phyloP scores from a whole-genome alignment of 352 stramenopile genomes.

The Globisporangium apiculatum region DNA sequence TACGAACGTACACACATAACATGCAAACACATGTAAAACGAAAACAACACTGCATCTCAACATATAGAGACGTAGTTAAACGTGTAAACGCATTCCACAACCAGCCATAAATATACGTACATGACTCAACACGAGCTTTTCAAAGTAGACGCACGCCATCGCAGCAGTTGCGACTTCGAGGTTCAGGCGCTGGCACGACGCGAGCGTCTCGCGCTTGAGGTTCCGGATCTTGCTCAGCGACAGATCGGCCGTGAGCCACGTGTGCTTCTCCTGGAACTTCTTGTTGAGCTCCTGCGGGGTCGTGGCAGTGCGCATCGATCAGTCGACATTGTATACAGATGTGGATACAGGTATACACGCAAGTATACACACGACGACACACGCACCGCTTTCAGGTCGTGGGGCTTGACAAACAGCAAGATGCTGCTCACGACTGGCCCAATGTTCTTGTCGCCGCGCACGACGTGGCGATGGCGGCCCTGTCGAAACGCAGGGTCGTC shows the following conservation, averaged over 20 bases:
- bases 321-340: neutral
- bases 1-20: too few species aligned
- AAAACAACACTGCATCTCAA: neutral
- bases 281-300: slow-evolving; percentile 88
- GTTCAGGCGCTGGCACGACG: slow-evolving; percentile 65
- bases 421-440: slow-evolving; percentile 92
- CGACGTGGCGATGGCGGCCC: slow-evolving; percentile 72
- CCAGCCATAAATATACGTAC: slow-evolving; percentile 20
- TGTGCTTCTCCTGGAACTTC: slow-evolving; percentile 94
- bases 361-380: neutral
- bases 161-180: slow-evolving; percentile 93
- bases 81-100: too few species aligned
- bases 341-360: neutral
- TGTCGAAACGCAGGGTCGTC: slow-evolving; percentile 82
- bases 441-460: slow-evolving; percentile 83
- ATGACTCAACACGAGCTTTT: slow-evolving; percentile 92
- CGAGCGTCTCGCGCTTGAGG: slow-evolving; percentile 87
- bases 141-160: slow-evolving; percentile 95
- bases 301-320: too few species aligned
- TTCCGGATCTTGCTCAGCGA: slow-evolving; percentile 96
- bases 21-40: too few species aligned
- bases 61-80: neutral
- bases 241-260: slow-evolving; percentile 84
- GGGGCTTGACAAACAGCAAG: slow-evolving; percentile 93
- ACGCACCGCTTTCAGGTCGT: slow-evolving; percentile 88